Evolutionary conservation across 2,329 filamentous ascomycete genomes (phyloP), one percentile per base, ranked within the genome.

Genomic region (Phialophora macrospora): DNA sequence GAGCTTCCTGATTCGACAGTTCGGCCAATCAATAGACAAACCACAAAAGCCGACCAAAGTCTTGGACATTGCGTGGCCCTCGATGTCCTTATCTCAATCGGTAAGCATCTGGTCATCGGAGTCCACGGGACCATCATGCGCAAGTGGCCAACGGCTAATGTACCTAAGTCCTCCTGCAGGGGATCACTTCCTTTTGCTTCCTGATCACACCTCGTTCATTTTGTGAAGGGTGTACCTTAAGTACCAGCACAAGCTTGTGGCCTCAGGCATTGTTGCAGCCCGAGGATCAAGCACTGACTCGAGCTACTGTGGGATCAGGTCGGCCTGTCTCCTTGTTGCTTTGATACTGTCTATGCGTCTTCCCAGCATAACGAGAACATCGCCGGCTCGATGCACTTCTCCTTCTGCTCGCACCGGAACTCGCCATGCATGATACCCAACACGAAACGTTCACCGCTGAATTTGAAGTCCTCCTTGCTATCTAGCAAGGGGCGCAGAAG

Each of bases 1-100:
- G 58, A 60, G 48, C 58, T 60, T 34, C 58, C 58, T 54, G 58
- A 60, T 60, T 44, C 48, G 58, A 54, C 48, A 54, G 32, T 11
- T 60, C 30, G 46, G 58, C 22, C 32, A 44, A 22, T 38, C 54
- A 30, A 17, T 20, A 20, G 46, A 30, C 32, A 9, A 32, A 8
- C 52, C 22, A 57, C 17, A 57, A 14, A 24, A 44, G 48, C 12
- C 58, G 48, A 41, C 30, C 32, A 52, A 30, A n/a, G 17, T 60
- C 46, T 54, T 60, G 57, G 28, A n/a, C 41, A 28, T 59, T 49
- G 56, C 56, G 56, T 24, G 44, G 38, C 38, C 34, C 7, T 41
- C 55, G n/a, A 26, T 30, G 20, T 26, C 32, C 17, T 34, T 60
- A 38, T 51, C 57, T 60, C 46, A 32, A 60, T 51, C 30, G 46